A percentile compares a stretch with the other conserved stretches of the same genome.
phyloP scores from a whole-genome alignment of 2,329 filamentous ascomycete genomes.

The Calonectria pseudoturangicola region DNA sequence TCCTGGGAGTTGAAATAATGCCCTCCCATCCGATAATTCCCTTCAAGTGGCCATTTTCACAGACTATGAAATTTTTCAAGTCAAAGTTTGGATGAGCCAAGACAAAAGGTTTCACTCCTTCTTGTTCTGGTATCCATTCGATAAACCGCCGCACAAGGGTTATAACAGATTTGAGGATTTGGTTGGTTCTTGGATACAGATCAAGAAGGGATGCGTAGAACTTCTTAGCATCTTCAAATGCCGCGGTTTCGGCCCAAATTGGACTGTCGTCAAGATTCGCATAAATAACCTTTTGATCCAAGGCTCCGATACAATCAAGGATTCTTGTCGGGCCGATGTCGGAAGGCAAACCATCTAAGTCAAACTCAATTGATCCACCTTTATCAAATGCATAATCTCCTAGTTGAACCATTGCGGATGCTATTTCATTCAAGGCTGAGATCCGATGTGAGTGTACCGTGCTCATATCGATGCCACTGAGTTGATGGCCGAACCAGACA shows the following conservation, averaged over 20 bases:
- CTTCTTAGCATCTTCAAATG: not conserved
- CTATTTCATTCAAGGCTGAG: constrained; percentile 14
- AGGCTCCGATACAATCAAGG: not conserved
- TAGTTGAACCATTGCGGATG: constrained; percentile 31
- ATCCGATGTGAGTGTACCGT: not conserved
- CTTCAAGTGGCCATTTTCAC: constrained; percentile 52
- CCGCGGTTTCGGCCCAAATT: not conserved
- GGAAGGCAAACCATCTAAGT: not conserved
- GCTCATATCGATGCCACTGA: not conserved
- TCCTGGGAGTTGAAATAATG: constrained; percentile 49
- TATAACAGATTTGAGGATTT: not conserved
- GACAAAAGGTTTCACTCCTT: constrained; percentile 42
- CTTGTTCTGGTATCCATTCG: constrained; percentile 13
- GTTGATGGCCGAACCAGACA: constrained; percentile 24
- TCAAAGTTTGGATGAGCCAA: constrained; percentile 56
- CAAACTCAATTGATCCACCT: not conserved
- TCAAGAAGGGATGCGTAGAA: constrained; percentile 14
- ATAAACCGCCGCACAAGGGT: constrained; percentile 9
- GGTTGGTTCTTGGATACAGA: not conserved
- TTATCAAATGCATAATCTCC: not conserved
- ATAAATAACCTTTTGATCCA: constrained; percentile 25
- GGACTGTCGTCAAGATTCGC: not conserved
- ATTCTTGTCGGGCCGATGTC: not conserved
- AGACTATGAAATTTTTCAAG: constrained; percentile 57
- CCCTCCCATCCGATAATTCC: constrained; percentile 58